Evolutionary conservation across 2,329 filamentous ascomycete species (phyloP), one percentile per base, ranked within the genome.

Genomic region (Sarocladiaceae sp.): DNA sequence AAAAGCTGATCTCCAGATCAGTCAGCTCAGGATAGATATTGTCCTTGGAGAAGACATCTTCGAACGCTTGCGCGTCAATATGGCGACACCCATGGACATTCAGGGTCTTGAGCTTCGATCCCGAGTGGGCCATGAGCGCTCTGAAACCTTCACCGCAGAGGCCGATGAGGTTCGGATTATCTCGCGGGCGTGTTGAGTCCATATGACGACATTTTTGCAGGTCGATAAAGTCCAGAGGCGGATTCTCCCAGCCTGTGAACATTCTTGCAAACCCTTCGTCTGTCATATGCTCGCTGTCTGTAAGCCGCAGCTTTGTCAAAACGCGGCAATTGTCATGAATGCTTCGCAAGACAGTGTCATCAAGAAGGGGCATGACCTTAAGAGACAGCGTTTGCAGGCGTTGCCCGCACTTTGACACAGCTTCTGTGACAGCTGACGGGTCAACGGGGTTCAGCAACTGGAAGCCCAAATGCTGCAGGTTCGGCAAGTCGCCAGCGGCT

Each of bases 71-170:
- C 26, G 75, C 71, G 2, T 79, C 75, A 50, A 97, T 90, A 59
- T 95, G 85, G 3, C 91, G 83, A 58, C 88, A 95, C 0, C 84
- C 86, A 12, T 87, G 78, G n/a, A 96, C 70, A 56, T 94, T 86
- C 26, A 97, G 69, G 32, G 75, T 68, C 47, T 73, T 72, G 2
- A 97, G 64, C 10, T 65, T 70, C 1, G 65, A 58, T 3, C 87
- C 86, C 0, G 89, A 95, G 58, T 96, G 91, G 1, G 69, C 66
- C 87, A 96, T 95, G 33, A 96, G 65, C 0, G 88, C 86, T 51
- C 74, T 69, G 66, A 97, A 91, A 0, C 85, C 89, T 5, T 75
- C 65, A 1, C 81, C 83, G 43, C 83, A 88, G 24, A 96, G 72
- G 2, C 90, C 91, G 34, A 91, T 66, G 19, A 75, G 72, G 45